Percentiles rank a stretch among this genome's conserved stretches.
These are phyloP conservation scores for Arthrobotrys musiformis DNA, from an alignment of 2,329 filamentous ascomycete species.

Conservation along the genomic window DNA sequence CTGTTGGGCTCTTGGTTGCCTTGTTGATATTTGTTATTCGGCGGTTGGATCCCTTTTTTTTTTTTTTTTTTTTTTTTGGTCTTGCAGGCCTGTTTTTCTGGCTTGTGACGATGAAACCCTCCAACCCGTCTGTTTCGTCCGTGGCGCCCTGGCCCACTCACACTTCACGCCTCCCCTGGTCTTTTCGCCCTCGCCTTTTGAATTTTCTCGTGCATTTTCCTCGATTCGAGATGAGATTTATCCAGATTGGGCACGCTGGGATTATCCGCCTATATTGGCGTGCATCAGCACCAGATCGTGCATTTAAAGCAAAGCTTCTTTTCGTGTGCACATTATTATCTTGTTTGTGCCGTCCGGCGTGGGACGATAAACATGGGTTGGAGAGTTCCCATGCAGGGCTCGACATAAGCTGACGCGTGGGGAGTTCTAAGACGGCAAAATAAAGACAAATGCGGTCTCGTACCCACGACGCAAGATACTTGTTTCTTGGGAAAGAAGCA, in stretches of 20 bases:
- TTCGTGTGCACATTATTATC: background rate
- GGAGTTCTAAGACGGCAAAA: conserved; percentile 23
- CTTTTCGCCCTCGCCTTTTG: conserved; percentile 1
- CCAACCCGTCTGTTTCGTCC: conserved; percentile 28
- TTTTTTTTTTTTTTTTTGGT: background rate
- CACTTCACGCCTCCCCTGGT: conserved; percentile 17
- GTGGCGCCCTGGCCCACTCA: conserved; percentile 27
- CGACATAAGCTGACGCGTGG: conserved; percentile 32
- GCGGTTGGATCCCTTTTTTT: conserved; percentile 16
- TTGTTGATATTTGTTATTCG: conserved; percentile 32
- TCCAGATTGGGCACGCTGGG: conserved; percentile 23
- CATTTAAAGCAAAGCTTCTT: conserved; percentile 17
- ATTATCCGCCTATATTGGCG: conserved; percentile 23
- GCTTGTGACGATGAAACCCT: conserved; percentile 44
- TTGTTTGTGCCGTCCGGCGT: conserved; percentile 34
- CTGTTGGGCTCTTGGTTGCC: conserved; percentile 21
- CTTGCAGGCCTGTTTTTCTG: background rate
- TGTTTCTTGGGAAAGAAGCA: conserved; percentile 6
- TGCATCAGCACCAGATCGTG: conserved; percentile 17
- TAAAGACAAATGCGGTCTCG: too few relatives aligned
- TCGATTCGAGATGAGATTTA: conserved; percentile 37
- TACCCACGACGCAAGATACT: too few relatives aligned
- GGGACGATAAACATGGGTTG: conserved; percentile 21
- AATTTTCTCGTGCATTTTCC: conserved; percentile 18
- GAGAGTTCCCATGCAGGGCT: background rate